Evolutionary conservation across 352 stramenopile genomes (phyloP), one percentile per base, ranked within the genome.

Genomic region (Pythium apleroticum): DNA sequence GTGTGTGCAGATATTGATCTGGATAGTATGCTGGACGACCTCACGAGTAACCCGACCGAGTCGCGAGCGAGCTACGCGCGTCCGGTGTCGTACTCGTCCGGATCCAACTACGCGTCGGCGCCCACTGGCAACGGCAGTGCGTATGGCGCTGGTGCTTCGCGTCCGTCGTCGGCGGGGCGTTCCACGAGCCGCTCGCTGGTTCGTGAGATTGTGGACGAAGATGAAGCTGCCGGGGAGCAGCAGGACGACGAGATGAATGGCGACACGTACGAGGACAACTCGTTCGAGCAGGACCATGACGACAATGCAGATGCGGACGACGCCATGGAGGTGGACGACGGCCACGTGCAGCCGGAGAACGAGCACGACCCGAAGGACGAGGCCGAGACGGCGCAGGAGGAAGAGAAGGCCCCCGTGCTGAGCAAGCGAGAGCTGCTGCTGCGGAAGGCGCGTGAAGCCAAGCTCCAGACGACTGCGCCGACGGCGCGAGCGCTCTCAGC

Each of bases 1-100:
- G 53, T 39, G 37, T 63, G 45, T 10, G 24, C 58, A 77, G 86
- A 95, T 56, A 93, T 95, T 57, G 86, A 95, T 72, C 54, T 95
- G 35, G 83, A 95, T 53, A 95, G 86, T 46, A 91, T 95, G 84
- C 66, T 95, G 28, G 81, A 91, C 28, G 86, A 95, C 50, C 64
- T 95, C 20, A 93, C 84, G 33, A 93, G 77, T 55, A 95, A 95
- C 64, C 86, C 86, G 30, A 93, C 78, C 3, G 80, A 93, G 66
- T 75, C 80, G 8, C 66, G 70, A 1, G 68, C 78, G 48, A 65
- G 57, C 7, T 91, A 89, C 69, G 70, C 72, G 2, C 71, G 74
- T 9, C 81, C 86, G 0, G 70, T 87, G 68, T 83, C 77, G 45
- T 93, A 89, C 52, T 84, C 77, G 39, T 76, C 78, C 0, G 72